Evolutionary conservation across 805 yeast species (phyloP), one percentile per base, ranked within the genome.

Genomic region (Zygosaccharomyces kombuchaensis): DNA sequence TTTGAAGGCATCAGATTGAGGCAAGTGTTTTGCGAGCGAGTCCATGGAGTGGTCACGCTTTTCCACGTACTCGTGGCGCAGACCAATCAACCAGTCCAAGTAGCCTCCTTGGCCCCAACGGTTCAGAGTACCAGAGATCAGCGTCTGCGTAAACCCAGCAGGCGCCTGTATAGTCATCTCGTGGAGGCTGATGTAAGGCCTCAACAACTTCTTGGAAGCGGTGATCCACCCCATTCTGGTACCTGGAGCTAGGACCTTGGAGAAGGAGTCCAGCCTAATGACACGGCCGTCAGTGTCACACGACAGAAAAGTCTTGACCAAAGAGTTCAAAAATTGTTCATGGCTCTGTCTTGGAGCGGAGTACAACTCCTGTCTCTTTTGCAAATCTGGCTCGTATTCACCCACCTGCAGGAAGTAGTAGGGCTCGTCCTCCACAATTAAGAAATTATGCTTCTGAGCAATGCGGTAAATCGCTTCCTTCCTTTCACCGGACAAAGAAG

Each of bases 371-470:
- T 40, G 61, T 55, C 67, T 59, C 40, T 69, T 72, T 43, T 47
- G 66, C 14, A 52, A 60, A 47, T 77, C 80, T 21, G 60, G 55
- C 19, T 78, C 71, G 73, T 87, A 93, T 40, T 76, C 63, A 48
- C 85, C 91, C 95, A 91, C 88, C 71, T 91, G 99, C 65, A 91
- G 73, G 74, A 88, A 91, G 74, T 87, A 91, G 80, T 91, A 91
- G 45, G 99, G 99, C 70, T 93, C 99, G 67, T 91, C 99, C 72
- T 91, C 99, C 43, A 91, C 66, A 55, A 91, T 82, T 45, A 91
- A 59, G 63, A 91, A 75, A 69, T 93, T 96, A 66, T 89, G 85
- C 71, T 87, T 82, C 62, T 79, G 82, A 29, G 95, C 91, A 51
- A 91, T 63, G 50, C 77, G 75, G 69, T 89, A 90, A 55, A 93